Percentiles rank a stretch among this genome's conserved stretches.
Conservation (phyloP, 306 rosid genomes). For the Trifolium repens region DNA sequence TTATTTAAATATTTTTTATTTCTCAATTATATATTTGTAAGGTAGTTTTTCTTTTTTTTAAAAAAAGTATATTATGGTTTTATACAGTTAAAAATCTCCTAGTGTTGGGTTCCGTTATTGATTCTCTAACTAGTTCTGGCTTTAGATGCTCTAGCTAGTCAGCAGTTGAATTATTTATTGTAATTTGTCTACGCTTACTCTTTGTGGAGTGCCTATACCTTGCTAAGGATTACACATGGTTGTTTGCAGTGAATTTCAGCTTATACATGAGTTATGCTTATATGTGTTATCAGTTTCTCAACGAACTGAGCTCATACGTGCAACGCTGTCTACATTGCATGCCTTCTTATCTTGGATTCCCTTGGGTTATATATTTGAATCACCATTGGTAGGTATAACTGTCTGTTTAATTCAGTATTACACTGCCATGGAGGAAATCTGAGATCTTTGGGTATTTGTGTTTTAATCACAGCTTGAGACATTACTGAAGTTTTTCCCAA, state of each 20-base stretch:
- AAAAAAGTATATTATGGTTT: neutral
- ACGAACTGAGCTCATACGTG: conserved; percentile 89
- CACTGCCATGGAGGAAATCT: conserved; percentile 22
- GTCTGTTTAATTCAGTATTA: conserved; percentile 26
- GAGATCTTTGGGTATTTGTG: conserved; percentile 29
- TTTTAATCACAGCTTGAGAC: conserved; percentile 79
- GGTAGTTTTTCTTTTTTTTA: neutral
- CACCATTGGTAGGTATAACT: conserved; percentile 72
- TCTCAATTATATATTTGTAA: neutral
- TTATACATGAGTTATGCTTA: conserved; percentile 96
- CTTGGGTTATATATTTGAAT: conserved; percentile 94
- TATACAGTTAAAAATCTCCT: neutral
- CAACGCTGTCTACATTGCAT: conserved; percentile 91
- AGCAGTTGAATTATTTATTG: neutral
- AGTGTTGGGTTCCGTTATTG: conserved; percentile 2
- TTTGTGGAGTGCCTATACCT: neutral
- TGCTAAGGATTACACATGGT: conserved; percentile 46
- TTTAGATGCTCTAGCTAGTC: conserved; percentile 1
- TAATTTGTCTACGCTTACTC: neutral
- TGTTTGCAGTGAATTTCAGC: conserved; percentile 92
- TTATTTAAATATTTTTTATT: neutral
- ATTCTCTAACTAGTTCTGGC: conserved; percentile 8
- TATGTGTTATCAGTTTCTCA: conserved; percentile 94
- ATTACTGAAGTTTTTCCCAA: conserved; percentile 82
- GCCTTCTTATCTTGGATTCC: conserved; percentile 99